Conservation (phyloP, 352 stramenopile species). For the Globisporangium viniferum region DNA sequence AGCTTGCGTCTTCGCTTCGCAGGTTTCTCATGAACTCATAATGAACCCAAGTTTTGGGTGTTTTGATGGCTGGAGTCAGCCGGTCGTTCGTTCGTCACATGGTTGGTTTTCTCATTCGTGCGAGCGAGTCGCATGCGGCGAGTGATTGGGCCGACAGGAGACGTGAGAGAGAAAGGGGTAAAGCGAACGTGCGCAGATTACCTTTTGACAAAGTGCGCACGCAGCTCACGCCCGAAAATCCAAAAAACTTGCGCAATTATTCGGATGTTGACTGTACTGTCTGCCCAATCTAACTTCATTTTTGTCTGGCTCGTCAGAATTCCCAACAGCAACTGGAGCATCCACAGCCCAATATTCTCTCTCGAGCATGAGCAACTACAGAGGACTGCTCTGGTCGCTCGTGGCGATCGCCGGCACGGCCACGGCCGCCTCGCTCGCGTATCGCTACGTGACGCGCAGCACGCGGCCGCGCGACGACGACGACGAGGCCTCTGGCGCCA, state of each 20-base stretch:
- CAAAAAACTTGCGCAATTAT: neutral
- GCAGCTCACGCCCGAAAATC: neutral
- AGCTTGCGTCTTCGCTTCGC: too few relatives aligned
- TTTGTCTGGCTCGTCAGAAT: neutral
- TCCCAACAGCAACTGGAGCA: neutral
- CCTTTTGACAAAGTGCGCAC: neutral
- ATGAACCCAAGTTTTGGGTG: too few relatives aligned
- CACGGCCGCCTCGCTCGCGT: constrained; percentile 52
- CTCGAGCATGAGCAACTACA: constrained; percentile 34
- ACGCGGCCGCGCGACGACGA: constrained; percentile 19
- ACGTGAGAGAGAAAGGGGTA: too few relatives aligned
- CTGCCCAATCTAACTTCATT: neutral
- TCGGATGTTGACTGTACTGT: neutral
- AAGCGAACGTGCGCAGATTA: neutral
- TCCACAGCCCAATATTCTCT: neutral
- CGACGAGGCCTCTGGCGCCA: constrained; percentile 8
- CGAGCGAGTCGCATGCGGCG: too few relatives aligned
- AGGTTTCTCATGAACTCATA: too few relatives aligned
- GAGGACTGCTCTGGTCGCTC: constrained; percentile 61
- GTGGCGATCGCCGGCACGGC: constrained; percentile 65
- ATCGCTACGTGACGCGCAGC: constrained; percentile 57
- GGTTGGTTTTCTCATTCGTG: too few relatives aligned
- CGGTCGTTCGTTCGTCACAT: too few relatives aligned
- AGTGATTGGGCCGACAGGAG: too few relatives aligned
- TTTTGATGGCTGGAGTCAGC: too few relatives aligned